Base-by-base conservation (phyloP, 1,284 basidiomycete genomes). In the Moesziomyces parantarcticus region DNA sequence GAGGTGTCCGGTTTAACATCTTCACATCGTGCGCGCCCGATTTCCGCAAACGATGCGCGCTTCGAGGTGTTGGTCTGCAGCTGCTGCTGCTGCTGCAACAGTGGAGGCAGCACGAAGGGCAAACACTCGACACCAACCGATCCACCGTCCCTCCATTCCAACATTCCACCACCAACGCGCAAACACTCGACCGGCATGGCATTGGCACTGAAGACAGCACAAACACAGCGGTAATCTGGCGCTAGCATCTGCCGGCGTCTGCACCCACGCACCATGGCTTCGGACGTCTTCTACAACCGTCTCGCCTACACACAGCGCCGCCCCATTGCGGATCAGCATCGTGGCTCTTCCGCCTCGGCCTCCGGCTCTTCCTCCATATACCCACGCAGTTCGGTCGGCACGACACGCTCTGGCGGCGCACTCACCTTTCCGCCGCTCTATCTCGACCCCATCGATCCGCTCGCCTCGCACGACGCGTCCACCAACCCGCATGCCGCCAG, bases 371-470 rank as follows among this genome's bases (percentile, higher is more conserved):
- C 40, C 4, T 32, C 47, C 20, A 18, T 46, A 10, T 43, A 51
- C 4, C 9, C 51, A 1, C 54, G 47, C 46, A 46, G 55, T 20
- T 62, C 69, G 3, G 59, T 66, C n/a, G 63, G 63, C 0, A 62
- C 62, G 16, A 52, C 50, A 7, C 62, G 58, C 11, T 63, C 63
- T 25, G 67, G 67, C 11, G 63, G 47, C 8, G 54, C 62, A 2
- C 60, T 70, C 40, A 71, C 68, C 22, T 75, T 75, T n/a, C 73
- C 73, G 10, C 73, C 73, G 3, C 73, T 75, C 49, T 66, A 65
- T 41, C 73, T 75, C 36, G 73, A 75, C 43, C 73, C 73, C 2
- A 36, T 56, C 48, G 60, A 68, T 11, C 29, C 57, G 9, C 45
- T 50, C 3, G 16, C 39, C 46, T 8, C 36, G n/a, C 29, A 48